Evolutionary conservation across 1,284 basidiomycete genomes (phyloP), one percentile per base, ranked within the genome.

Genomic region (Stygiomarasmius scandens): DNA sequence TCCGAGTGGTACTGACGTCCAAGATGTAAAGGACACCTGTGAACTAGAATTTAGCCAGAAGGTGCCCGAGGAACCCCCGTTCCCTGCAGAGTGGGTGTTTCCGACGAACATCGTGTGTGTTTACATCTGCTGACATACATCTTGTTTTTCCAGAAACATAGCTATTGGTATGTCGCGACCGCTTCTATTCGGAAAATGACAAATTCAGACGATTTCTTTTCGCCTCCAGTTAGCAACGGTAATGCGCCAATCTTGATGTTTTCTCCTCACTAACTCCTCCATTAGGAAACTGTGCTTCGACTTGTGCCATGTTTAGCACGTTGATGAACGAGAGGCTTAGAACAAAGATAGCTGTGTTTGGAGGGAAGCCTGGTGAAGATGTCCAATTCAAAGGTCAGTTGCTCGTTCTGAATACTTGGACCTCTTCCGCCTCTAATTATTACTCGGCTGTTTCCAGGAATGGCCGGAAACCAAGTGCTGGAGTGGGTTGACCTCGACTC

Each of bases 391-490:
- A 87, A 68, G 85, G 84, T 79, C 44, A 46, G 63, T 58, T 16
- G 2, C 11, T 20, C 47, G 16, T 25, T 58, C 6, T 44, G n/a
- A 38, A 58, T 12, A 5, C 49, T 32, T 41, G 38, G n/a, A 12
- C 48, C 32, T 52, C 36, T 9, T 45, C 2, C 29, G 29, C 8
- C 25, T 14, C 11, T 56, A 14, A 11, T 47, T 46, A 34, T 24
- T 47, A 22, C 10, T 34, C 36, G 48, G 24, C 25, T 55, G 49
- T 32, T 49, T 48, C 12, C 48, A 81, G 82, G 82, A 19, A 85
- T 87, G 84, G 83, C 84, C 0, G 85, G 85, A 2, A 85, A 85
- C 63, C 84, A 86, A 63, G 85, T 87, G 0, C 64, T 87, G 11
- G 84, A 87, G 61, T 89, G 84, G 84, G 62, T 71, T 9, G 82